These are phyloP conservation scores for Ophiostoma sp. DNA, from an alignment of 2,329 filamentous ascomycete genomes.

Conservation along the genomic window DNA sequence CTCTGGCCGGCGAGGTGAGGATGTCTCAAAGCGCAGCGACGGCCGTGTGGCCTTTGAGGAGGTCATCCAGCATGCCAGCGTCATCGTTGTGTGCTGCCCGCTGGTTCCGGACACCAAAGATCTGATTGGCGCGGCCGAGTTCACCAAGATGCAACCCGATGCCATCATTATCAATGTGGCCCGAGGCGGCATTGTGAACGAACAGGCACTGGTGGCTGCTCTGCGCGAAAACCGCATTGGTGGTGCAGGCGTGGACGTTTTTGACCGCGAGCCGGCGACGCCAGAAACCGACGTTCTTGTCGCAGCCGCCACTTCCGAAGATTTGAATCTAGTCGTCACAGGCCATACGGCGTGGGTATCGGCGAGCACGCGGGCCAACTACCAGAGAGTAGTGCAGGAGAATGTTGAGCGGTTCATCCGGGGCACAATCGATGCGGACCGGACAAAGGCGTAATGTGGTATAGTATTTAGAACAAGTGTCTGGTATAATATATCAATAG, in stretches of 20 bases:
- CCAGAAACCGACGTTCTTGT: constrained; percentile 28
- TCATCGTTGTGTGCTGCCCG: constrained; percentile 39
- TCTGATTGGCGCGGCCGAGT: constrained; percentile 32
- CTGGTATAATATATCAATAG: neutral
- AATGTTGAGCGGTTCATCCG: constrained; percentile 29
- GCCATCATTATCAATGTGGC: constrained; percentile 40
- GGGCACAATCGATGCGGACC: constrained; percentile 8
- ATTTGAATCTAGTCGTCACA: constrained; percentile 30
- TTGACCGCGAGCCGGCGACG: constrained; percentile 39
- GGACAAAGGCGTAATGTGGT: constrained; percentile 23
- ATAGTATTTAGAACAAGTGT: neutral
- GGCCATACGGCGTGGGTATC: constrained; percentile 31
- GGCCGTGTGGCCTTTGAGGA: constrained; percentile 28
- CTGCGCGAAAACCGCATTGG: constrained; percentile 37
- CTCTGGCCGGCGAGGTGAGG: constrained; percentile 24
- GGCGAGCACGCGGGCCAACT: constrained; percentile 30
- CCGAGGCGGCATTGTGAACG: constrained; percentile 39
- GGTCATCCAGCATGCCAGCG: constrained; percentile 36
- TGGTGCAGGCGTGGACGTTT: constrained; percentile 41
- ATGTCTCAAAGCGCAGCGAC: constrained; percentile 21
- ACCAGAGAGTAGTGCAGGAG: constrained; percentile 28
- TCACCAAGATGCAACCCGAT: constrained; percentile 33
- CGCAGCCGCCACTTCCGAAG: constrained; percentile 18
- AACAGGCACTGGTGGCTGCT: constrained; percentile 39
- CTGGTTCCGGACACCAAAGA: constrained; percentile 34